These are phyloP conservation scores for Mucor sp. DNA, from an alignment of 371 early-diverging fungal species.

Conservation along the genomic window DNA sequence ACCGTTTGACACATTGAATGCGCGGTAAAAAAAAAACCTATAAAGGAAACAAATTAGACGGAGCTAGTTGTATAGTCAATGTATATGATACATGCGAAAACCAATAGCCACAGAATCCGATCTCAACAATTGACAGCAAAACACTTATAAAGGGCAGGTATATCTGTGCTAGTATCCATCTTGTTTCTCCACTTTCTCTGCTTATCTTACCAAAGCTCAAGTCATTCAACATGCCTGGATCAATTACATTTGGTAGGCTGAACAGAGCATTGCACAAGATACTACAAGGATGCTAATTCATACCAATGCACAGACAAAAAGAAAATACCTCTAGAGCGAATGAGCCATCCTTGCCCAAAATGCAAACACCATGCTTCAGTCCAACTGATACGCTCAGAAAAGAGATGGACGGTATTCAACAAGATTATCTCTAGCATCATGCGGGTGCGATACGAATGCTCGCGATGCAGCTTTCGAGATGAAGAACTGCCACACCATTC, in stretches of 20 bases:
- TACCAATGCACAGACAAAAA: slow-evolving; percentile 27
- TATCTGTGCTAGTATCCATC: neutral
- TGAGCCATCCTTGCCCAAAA: slow-evolving; percentile 41
- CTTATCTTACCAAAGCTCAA: neutral
- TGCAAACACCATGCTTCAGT: slow-evolving; percentile 41
- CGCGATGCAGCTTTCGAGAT: slow-evolving; percentile 45
- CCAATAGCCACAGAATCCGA: neutral
- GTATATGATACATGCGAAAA: neutral
- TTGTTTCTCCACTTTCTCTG: neutral
- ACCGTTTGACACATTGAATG: neutral
- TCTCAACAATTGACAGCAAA: neutral
- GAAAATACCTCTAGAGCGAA: slow-evolving; percentile 41
- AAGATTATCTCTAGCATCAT: slow-evolving; percentile 38
- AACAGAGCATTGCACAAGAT: neutral
- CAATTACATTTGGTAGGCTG: neutral
- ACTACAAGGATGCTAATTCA: neutral
- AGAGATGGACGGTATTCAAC: slow-evolving; percentile 38
- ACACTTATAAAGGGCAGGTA: neutral
- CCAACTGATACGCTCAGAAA: slow-evolving; percentile 45
- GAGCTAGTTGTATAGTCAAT: neutral
- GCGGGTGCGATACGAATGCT: slow-evolving; percentile 49
- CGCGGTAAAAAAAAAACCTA: neutral
- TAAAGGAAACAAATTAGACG: neutral
- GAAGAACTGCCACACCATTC: slow-evolving; percentile 28
- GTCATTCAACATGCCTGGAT: neutral